Evolutionary conservation across 768 basidiomycete genomes (phyloP).

Genomic region (Gyrodon lividus): DNA sequence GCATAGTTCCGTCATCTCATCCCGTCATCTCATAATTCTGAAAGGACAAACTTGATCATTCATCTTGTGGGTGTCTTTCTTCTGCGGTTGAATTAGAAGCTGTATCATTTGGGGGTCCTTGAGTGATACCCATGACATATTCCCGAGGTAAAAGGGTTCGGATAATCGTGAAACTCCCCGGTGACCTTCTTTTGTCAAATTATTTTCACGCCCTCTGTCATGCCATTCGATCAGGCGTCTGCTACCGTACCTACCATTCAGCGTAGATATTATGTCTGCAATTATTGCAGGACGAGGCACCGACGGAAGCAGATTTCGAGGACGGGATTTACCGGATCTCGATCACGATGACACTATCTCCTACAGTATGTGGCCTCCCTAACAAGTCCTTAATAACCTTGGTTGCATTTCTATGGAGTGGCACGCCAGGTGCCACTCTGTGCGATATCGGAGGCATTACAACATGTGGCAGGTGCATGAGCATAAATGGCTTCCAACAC

Average conservation of each 20-base stretch:
- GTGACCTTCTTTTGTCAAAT: neutral
- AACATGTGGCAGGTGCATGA: slow-evolving; percentile 13
- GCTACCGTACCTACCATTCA: neutral
- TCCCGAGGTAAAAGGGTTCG: slow-evolving; percentile 9
- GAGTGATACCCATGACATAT: neutral
- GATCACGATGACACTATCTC: slow-evolving; percentile 15
- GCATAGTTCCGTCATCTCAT: slow-evolving; percentile 12
- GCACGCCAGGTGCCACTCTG: slow-evolving; percentile 13
- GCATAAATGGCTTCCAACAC: slow-evolving; percentile 6
- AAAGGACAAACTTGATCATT: slow-evolving; percentile 1
- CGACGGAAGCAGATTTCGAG: slow-evolving; percentile 14
- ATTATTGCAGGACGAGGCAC: too few relatives aligned
- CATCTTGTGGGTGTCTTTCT: neutral
- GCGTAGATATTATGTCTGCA: too few relatives aligned
- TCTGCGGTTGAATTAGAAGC: slow-evolving; percentile 12
- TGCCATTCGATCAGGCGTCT: neutral
- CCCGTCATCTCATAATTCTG: slow-evolving; percentile 14
- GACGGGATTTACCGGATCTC: slow-evolving; percentile 23
- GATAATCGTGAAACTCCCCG: slow-evolving; percentile 11
- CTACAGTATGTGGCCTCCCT: neutral
- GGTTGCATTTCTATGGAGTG: slow-evolving; percentile 1
- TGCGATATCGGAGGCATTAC: slow-evolving; percentile 4
- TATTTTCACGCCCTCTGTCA: slow-evolving; percentile 4
- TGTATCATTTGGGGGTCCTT: neutral
- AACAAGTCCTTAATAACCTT: slow-evolving; percentile 2